Percentiles rank a stretch among this genome's conserved stretches.
These are phyloP conservation scores for Irpex rosettiformis DNA, from an alignment of 1,284 basidiomycete genomes.

Conservation along the genomic window DNA sequence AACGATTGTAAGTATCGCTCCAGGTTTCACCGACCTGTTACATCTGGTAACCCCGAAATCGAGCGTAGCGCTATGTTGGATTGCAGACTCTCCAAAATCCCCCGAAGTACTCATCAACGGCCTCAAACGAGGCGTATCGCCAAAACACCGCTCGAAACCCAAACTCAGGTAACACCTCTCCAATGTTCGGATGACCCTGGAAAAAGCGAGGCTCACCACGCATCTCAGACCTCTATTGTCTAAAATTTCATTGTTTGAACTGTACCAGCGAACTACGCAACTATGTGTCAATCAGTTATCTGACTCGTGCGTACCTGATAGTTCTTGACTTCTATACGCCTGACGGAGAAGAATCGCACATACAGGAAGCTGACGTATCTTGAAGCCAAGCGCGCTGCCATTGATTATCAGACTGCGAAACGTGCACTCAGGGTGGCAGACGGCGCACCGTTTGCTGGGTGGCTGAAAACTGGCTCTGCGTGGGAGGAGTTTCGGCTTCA, in stretches of 20 bases:
- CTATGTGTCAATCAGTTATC: background rate
- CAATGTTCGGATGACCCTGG: background rate
- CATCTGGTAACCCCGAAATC: conserved; percentile 1
- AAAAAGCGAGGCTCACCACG: no score
- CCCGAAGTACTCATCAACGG: conserved; percentile 74
- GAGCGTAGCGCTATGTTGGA: conserved; percentile 63
- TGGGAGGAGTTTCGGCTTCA: conserved; percentile 30
- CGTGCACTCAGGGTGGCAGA: conserved; percentile 1
- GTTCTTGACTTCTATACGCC: background rate
- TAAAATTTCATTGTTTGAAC: conserved; percentile 27
- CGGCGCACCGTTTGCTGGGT: conserved; percentile 14
- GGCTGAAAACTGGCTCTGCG: conserved; percentile 10
- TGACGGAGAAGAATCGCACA: background rate
- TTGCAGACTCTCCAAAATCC: conserved; percentile 41
- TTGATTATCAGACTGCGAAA: conserved; percentile 14
- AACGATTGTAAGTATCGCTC: conserved; percentile 54
- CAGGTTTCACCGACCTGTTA: conserved; percentile 4
- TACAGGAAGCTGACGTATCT: conserved; percentile 3
- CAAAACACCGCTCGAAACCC: conserved; percentile 58
- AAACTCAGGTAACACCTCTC: conserved; percentile 53
- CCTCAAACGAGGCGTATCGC: conserved; percentile 67
- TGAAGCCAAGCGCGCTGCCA: background rate
- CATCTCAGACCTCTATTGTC: conserved; percentile 29
- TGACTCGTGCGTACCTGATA: conserved; percentile 1
- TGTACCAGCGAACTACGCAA: conserved; percentile 18